A percentile compares a stretch with the other conserved stretches of the same genome.
These are phyloP conservation scores for Tetradesmus obliquus DNA, from an alignment of 139 green algal genomes.

Conservation along the genomic window DNA sequence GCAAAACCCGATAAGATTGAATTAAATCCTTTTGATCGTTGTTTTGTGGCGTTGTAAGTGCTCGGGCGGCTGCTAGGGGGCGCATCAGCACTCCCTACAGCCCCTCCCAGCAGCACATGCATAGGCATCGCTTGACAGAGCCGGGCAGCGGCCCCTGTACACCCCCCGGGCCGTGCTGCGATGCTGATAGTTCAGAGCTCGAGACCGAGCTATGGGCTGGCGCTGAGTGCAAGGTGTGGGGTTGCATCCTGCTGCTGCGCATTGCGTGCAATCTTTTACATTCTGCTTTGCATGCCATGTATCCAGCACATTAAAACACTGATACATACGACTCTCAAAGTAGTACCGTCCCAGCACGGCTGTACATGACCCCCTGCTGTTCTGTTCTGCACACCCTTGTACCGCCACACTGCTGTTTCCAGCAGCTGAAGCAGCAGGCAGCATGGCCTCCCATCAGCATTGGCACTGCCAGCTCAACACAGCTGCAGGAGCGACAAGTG, in stretches of 20 bases:
- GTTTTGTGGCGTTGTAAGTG: neutral
- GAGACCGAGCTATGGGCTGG: neutral
- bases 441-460: neutral
- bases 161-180: neutral
- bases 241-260: neutral
- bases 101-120: neutral
- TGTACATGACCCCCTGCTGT: neutral
- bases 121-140: neutral
- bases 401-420: neutral
- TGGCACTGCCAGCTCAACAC: neutral
- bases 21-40: neutral
- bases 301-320: too few relatives aligned
- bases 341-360: too few relatives aligned
- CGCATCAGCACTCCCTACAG: neutral
- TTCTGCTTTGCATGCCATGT: neutral
- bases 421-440: neutral
- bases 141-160: neutral
- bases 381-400: neutral
- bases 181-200: neutral
- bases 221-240: neutral
- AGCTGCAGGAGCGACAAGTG: neutral
- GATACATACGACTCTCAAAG: too few relatives aligned
- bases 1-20: too few relatives aligned
- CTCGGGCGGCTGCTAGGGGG: too few relatives aligned
- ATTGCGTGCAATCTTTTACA: neutral